Base-by-base conservation (phyloP, 306 rosid genomes). In the Cucurbita moschata region DNA sequence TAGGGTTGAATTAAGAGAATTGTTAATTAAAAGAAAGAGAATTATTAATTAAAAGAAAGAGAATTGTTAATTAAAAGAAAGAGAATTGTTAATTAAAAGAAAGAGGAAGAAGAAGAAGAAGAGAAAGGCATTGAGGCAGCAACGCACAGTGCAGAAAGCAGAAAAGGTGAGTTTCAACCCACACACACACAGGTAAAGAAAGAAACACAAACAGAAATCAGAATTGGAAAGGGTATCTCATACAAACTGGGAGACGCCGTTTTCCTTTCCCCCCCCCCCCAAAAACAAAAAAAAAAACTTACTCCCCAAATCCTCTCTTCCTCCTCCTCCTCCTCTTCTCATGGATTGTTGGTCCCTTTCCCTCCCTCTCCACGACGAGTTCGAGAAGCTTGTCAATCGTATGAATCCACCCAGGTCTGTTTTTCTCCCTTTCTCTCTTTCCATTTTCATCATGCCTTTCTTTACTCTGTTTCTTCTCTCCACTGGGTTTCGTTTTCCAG, bases 401-500 rank as follows among this genome's bases (percentile, higher is more conserved):
- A 88, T 94, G 87, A 94, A 94, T 76, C 97, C 99, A 16, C 99
- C 99, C 40, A 94, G 91, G 99, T 91, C 16, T n/a, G 10, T 56
- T 50, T 26, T 81, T 19, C 13, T 15, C 6, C 19, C 51, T 13
- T 73, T 66, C 64, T 81, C 52, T 57, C 51, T 60, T 21, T 43
- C 11, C 3, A 63, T 3, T 62, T 75, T 67, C 63, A 73, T 35
- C 5, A 19, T 11, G 46, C 55, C 73, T 53, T 77, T 58, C 21
- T 77, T 15, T 71, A 42, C 64, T 59, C 59, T 77, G 75, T 72
- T 73, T 76, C 60, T 72, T 75, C 53, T 65, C 69, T 71, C 71
- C 72, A 56, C 16, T 67, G 77, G 77, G 77, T 76, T 77, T 83
- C 74, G 78, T 44, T 67, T 70, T 70, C 37, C 86, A 94, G 99